Conservation (phyloP, 495 filamentous ascomycete species). For the Penicillium subrubescens region DNA sequence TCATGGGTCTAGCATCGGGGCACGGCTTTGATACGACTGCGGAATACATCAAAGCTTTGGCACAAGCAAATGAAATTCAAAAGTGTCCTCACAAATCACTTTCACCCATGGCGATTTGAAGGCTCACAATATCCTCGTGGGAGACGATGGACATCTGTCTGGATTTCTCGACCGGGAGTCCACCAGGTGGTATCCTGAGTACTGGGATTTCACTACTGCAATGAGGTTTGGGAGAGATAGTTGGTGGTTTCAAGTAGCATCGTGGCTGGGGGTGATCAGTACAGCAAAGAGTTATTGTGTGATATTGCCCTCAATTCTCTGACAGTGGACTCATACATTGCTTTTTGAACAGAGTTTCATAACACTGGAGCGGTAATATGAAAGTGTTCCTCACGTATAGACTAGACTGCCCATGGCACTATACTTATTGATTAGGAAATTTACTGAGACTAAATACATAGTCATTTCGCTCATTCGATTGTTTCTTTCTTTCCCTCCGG, state of each 20-base stretch:
- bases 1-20: constrained; percentile 13
- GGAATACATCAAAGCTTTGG: constrained; percentile 26
- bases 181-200: constrained; percentile 54
- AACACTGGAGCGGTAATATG: no score
- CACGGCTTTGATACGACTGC: constrained; percentile 16
- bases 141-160: constrained; percentile 44
- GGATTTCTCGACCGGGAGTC: constrained; percentile 58
- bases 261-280: constrained; percentile 31
- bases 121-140: constrained; percentile 49
- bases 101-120: constrained; percentile 56
- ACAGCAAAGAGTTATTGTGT: constrained; percentile 18
- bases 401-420: no score
- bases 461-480: not conserved
- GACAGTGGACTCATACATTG: constrained; percentile 32
- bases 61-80: constrained; percentile 20
- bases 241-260: constrained; percentile 33
- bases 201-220: constrained; percentile 55
- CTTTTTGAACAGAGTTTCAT: not conserved
- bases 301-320: constrained; percentile 29
- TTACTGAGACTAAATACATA: not conserved
- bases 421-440: no score
- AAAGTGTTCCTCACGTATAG: no score
- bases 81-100: constrained; percentile 19
- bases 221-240: constrained; percentile 26
- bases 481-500: not conserved